Evolutionary conservation across 129 eudicot species (phyloP).

Genomic region (Pittosporum tobira): DNA sequence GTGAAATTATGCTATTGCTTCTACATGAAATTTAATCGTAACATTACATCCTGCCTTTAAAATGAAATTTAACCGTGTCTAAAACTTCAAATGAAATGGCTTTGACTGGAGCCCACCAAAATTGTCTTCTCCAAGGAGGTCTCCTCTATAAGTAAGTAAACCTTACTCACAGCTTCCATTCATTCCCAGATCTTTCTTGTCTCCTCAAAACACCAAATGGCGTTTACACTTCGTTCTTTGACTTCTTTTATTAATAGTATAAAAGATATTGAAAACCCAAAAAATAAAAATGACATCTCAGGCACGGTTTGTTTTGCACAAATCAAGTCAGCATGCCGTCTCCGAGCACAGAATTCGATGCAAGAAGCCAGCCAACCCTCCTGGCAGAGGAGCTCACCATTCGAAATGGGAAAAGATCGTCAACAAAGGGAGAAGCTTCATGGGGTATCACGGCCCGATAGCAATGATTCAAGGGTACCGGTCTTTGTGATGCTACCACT

Average conservation of each 20-base stretch:
- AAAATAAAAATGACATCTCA: slow-evolving; percentile 49
- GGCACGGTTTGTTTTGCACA: slow-evolving; percentile 43
- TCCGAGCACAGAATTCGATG: slow-evolving; percentile 26
- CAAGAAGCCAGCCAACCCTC: slow-evolving; percentile 35
- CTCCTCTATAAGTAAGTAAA: slow-evolving; percentile 42
- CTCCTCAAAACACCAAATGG: slow-evolving; percentile 35
- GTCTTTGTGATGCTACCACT: slow-evolving; percentile 92
- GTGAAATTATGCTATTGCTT: too few relatives aligned
- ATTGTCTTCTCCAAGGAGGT: too few relatives aligned
- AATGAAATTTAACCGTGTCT: too few relatives aligned
- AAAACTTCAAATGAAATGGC: too few relatives aligned
- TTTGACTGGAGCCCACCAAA: too few relatives aligned
- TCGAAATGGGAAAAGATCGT: slow-evolving; percentile 25
- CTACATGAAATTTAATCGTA: too few relatives aligned
- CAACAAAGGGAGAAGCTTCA: slow-evolving; percentile 42
- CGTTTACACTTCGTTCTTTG: slow-evolving; percentile 76
- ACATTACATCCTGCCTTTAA: too few relatives aligned
- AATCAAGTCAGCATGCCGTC: slow-evolving; percentile 40
- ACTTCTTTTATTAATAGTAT: slow-evolving; percentile 38
- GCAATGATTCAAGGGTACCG: slow-evolving; percentile 45
- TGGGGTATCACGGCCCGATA: slow-evolving; percentile 22
- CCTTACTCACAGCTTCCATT: slow-evolving; percentile 22
- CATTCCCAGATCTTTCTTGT: slow-evolving; percentile 33
- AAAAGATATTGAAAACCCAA: too few relatives aligned
- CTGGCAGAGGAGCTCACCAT: slow-evolving; percentile 16